phyloP scores from a whole-genome alignment of 2,329 filamentous ascomycete genomes.

The Apiospora pterosperma region DNA sequence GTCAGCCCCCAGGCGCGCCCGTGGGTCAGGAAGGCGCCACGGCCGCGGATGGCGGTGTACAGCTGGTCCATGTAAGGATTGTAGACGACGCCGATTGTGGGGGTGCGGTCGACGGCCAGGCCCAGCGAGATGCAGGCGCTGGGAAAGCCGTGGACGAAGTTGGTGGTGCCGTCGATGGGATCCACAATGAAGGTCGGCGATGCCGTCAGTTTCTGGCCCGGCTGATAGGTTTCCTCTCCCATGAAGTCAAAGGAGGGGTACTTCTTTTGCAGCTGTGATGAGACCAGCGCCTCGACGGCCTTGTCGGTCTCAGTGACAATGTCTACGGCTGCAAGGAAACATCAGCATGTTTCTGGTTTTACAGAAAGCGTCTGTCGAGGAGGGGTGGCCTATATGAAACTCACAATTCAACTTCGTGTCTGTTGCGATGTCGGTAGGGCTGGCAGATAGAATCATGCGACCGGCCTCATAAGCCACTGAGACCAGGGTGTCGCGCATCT shows the following conservation, averaged over 20 bases:
- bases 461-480: slow-evolving; percentile 61
- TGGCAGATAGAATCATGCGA: slow-evolving; percentile 59
- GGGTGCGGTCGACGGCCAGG: slow-evolving; percentile 58
- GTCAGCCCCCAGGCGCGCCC: slow-evolving; percentile 35
- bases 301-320: slow-evolving; percentile 67
- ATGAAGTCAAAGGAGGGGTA: slow-evolving; percentile 63
- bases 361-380: not conserved
- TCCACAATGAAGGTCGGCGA: slow-evolving; percentile 77
- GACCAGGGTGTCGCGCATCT: slow-evolving; percentile 60
- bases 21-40: slow-evolving; percentile 59
- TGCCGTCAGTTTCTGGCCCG: slow-evolving; percentile 58
- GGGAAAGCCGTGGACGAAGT: slow-evolving; percentile 76
- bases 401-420: slow-evolving; percentile 65
- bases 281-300: slow-evolving; percentile 62
- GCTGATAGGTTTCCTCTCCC: slow-evolving; percentile 74
- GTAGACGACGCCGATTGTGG: slow-evolving; percentile 72
- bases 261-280: slow-evolving; percentile 42
- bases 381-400: slow-evolving; percentile 11
- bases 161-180: slow-evolving; percentile 79
- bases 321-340: slow-evolving; percentile 51
- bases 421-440: slow-evolving; percentile 53
- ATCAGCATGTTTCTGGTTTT: not conserved
- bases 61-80: slow-evolving; percentile 71
- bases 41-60: slow-evolving; percentile 65
- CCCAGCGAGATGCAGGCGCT: slow-evolving; percentile 75